Conservation (phyloP, 306 rosid genomes). For the Trifolium pratense region DNA sequence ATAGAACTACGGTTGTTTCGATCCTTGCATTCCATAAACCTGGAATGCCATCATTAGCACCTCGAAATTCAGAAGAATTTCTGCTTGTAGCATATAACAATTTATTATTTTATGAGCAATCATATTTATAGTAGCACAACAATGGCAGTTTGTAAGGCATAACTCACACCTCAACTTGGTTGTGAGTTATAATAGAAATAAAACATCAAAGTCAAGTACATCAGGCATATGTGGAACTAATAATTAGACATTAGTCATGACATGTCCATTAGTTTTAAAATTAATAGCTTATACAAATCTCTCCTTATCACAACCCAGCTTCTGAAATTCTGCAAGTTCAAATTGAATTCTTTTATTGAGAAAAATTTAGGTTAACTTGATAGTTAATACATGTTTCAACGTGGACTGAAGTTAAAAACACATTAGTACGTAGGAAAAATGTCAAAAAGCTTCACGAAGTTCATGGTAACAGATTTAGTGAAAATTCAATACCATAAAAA, state of each 20-base stretch:
- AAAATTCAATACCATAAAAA: not conserved
- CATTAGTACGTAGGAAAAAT: not conserved
- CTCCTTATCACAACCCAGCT: conserved; percentile 1
- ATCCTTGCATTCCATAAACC: conserved; percentile 99
- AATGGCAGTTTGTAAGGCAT: conserved; percentile 22
- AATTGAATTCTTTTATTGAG: conserved; percentile 15
- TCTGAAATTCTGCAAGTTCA: conserved; percentile 5
- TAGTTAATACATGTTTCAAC: conserved; percentile 11
- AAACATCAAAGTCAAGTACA: conserved; percentile 3
- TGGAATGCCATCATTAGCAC: conserved; percentile 45
- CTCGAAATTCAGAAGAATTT: conserved; percentile 36
- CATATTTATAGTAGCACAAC: conserved; percentile 13
- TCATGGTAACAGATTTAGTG: conserved; percentile 19
- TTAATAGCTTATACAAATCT: conserved; percentile 21
- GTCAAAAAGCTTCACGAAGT: conserved; percentile 2
- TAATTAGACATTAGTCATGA: not conserved
- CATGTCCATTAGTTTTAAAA: conserved; percentile 4
- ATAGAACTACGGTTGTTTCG: conserved; percentile 79
- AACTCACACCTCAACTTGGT: not conserved
- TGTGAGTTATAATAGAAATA: not conserved
- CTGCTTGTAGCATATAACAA: not conserved
- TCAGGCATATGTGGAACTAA: conserved; percentile 10
- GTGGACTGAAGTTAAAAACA: not conserved
- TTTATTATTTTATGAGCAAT: not conserved
- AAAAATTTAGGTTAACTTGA: conserved; percentile 2